Evolutionary conservation across 164 flowering plant genomes (phyloP).

Genomic region (Piper longum): DNA sequence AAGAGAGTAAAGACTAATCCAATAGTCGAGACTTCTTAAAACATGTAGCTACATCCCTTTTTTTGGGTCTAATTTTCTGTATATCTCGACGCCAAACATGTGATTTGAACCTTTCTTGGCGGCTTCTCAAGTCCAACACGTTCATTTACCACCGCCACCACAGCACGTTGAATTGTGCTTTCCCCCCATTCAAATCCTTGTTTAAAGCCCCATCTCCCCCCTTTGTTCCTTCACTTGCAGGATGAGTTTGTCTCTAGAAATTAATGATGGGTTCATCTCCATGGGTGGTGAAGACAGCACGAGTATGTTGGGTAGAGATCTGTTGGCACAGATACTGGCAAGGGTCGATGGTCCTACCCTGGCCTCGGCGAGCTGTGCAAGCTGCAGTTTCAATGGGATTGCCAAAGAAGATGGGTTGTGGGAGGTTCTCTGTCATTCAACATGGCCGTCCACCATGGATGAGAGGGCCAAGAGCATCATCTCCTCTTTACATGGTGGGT

Average conservation of each 20-base stretch:
- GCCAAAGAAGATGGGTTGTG: slow-evolving; percentile 10
- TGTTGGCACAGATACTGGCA: slow-evolving; percentile 10
- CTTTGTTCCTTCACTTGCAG: not conserved
- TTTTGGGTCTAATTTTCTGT: too few relatives aligned
- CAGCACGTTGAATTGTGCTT: not conserved
- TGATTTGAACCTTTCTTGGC: not conserved
- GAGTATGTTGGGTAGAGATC: slow-evolving; percentile 5
- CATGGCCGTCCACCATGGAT: slow-evolving; percentile 21
- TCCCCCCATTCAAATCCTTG: too few relatives aligned
- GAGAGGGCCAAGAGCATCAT: slow-evolving; percentile 4
- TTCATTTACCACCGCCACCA: not conserved
- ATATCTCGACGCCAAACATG: too few relatives aligned
- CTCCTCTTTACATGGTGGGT: slow-evolving; percentile 2
- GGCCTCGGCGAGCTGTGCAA: slow-evolving; percentile 16
- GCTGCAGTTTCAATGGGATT: slow-evolving; percentile 5
- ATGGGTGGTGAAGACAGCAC: not conserved
- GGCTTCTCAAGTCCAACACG: not conserved
- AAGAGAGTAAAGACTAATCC: too few relatives aligned
- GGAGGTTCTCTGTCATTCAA: slow-evolving; percentile 10
- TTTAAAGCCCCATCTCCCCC: not conserved
- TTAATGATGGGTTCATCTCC: not conserved
- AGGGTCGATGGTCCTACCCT: slow-evolving; percentile 16
- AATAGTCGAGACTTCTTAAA: too few relatives aligned
- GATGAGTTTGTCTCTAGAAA: not conserved
- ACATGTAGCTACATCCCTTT: too few relatives aligned